Base-by-base conservation (phyloP, 306 rosid species). In the Bauhinia variegata region DNA sequence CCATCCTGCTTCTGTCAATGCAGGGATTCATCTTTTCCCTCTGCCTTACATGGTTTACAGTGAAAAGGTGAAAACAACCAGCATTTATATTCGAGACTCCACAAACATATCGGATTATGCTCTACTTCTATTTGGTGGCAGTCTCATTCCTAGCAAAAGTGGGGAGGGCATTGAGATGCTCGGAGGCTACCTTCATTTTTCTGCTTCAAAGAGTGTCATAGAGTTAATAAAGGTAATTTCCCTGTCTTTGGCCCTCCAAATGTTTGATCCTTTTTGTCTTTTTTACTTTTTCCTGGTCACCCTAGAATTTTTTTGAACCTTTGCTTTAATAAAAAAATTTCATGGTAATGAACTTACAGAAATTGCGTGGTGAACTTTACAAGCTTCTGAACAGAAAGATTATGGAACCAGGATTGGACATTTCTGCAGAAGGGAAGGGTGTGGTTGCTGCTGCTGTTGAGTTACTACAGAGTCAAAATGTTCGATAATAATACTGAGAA, bases 121-220 rank as follows among this genome's bases (percentile, higher is more conserved):
- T 51, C 72, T 92, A 7, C 86, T 92, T 72, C 80, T 92, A 32
- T 92, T 92, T 71, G 98, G 98, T 8, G 96, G 98, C 54, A 92
- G 78, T 76, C 91, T 92, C 36, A 50, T 63, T 54, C 93, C 96
- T 17, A 62, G 77, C 80, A 78, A 81, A 77, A 84, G 76, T 11
- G 87, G 96, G 17, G 96, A 87, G 61, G 96, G 98, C 79, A 92
- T 92, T 55, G 98, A 87, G 76, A 92, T 92, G 98, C 96, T 92
- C 5, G 96, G 93, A 51, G 98, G 98, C 58, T 92, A 92, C 80
- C 98, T 92, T 63, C 96, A 89, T 83, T 92, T 92, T 80, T 92
- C 96, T 65, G 91, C 98, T 46, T 84, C 96, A 0, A 87, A 82
- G 82, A 89, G 86, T 65, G 87, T 89, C 75, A 67, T n/a, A n/a